Conservation (phyloP, 306 rosid genomes). For the Vicia faba region DNA sequence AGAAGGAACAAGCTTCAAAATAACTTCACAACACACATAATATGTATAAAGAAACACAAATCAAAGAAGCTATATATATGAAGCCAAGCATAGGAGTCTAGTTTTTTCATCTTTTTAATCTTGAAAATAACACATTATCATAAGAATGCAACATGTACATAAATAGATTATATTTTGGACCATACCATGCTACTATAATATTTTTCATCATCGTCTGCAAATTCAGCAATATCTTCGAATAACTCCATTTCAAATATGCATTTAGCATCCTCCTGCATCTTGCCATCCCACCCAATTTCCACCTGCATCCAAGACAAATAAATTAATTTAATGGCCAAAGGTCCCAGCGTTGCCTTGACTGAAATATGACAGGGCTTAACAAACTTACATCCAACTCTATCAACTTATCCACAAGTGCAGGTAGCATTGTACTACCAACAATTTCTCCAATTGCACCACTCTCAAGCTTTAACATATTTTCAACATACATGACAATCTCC, state of each 20-base stretch:
- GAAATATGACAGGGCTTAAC: slow-evolving; percentile 5
- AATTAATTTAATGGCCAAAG: slow-evolving; percentile 12
- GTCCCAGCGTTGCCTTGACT: background rate
- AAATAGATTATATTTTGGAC: slow-evolving; percentile 16
- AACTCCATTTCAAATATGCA: slow-evolving; percentile 83
- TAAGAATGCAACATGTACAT: background rate
- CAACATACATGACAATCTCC: slow-evolving; percentile 66
- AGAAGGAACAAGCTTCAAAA: background rate
- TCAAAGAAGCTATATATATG: background rate
- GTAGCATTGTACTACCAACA: slow-evolving; percentile 1
- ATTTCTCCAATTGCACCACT: slow-evolving; percentile 23
- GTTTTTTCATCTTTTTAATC: slow-evolving; percentile 1
- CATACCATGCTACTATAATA: slow-evolving; percentile 57
- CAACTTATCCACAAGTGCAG: slow-evolving; percentile 5
- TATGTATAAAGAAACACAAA: background rate
- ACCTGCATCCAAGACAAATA: slow-evolving; percentile 49
- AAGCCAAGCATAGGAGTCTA: background rate
- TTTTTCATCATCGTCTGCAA: slow-evolving; percentile 48
- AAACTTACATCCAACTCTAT: slow-evolving; percentile 66
- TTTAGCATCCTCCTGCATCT: slow-evolving; percentile 59
- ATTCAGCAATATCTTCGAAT: slow-evolving; percentile 51
- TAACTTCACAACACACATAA: background rate
- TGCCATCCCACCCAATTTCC: slow-evolving; percentile 83
- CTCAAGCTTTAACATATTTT: slow-evolving; percentile 87
- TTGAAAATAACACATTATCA: slow-evolving; percentile 18